Percentiles rank a stretch among this genome's conserved stretches.
phyloP scores from a whole-genome alignment of 2,329 filamentous ascomycete species.

The Penicillium paneum region DNA sequence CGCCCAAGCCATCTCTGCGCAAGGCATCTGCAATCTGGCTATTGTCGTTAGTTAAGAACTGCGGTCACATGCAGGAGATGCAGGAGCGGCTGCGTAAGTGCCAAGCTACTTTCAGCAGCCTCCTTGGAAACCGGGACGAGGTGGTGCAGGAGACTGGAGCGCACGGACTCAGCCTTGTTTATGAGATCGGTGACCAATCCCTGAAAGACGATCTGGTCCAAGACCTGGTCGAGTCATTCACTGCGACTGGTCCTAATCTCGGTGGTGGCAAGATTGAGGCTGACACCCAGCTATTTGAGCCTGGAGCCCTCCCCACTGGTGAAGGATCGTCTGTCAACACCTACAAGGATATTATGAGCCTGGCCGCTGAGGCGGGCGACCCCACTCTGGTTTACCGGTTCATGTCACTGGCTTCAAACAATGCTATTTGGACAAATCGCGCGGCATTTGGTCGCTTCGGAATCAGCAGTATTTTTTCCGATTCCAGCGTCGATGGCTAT shows the following conservation, averaged over 20 bases:
- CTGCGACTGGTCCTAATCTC: conserved; percentile 61
- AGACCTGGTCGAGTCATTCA: conserved; percentile 86
- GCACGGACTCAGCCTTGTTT: conserved; percentile 83
- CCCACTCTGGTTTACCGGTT: conserved; percentile 96
- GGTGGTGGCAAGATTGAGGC: conserved; percentile 73
- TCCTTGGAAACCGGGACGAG: conserved; percentile 85
- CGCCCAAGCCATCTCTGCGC: conserved; percentile 81
- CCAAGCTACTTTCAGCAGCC: conserved; percentile 81
- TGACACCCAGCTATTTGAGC: conserved; percentile 91
- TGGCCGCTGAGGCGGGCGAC: conserved; percentile 95
- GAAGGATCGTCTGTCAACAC: conserved; percentile 88
- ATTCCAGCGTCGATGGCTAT: conserved; percentile 67
- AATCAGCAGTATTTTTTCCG: conserved; percentile 84
- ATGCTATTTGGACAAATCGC: conserved; percentile 94
- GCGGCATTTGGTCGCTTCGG: conserved; percentile 95
- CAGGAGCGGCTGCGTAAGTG: conserved; percentile 72
- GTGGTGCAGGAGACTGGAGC: conserved; percentile 95
- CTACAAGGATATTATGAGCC: conserved; percentile 93
- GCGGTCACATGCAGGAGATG: conserved; percentile 72
- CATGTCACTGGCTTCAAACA: conserved; percentile 95
- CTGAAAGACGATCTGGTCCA: conserved; percentile 80
- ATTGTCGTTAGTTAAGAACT: conserved; percentile 85
- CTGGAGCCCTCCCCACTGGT: conserved; percentile 82
- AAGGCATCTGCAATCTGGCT: conserved; percentile 96
- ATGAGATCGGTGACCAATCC: conserved; percentile 80